Conservation (phyloP, 768 basidiomycete genomes). For the Chalciporus sphaerocephalus region DNA sequence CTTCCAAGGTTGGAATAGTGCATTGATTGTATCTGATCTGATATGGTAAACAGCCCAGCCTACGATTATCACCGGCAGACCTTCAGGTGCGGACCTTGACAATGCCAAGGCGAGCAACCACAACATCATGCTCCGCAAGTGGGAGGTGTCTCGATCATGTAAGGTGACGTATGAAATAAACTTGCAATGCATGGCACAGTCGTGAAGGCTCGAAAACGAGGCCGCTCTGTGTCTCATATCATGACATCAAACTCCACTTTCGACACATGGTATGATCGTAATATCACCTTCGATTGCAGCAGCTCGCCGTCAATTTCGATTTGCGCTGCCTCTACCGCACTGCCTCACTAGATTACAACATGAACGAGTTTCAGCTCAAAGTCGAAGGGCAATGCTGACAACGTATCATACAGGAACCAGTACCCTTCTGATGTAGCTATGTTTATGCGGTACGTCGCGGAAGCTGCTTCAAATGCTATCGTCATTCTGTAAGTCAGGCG, state of each 20-base stretch:
- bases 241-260: conserved; percentile 47
- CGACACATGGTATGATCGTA: conserved; percentile 52
- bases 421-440: conserved; percentile 59
- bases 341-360: conserved; percentile 72
- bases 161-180: conserved; percentile 69
- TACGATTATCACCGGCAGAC: conserved; percentile 39
- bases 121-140: conserved; percentile 58
- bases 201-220: neutral
- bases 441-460: conserved; percentile 52
- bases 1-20: conserved; percentile 57
- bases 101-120: conserved; percentile 33
- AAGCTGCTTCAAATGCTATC: conserved; percentile 53
- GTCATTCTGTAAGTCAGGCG: conserved; percentile 65
- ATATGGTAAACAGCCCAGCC: neutral
- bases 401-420: conserved; percentile 40
- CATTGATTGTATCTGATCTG: conserved; percentile 9
- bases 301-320: conserved; percentile 56
- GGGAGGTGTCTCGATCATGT: conserved; percentile 76
- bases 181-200: neutral
- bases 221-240: conserved; percentile 58
- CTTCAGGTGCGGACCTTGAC: conserved; percentile 51
- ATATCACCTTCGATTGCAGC: conserved; percentile 48
- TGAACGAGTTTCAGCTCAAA: conserved; percentile 38
- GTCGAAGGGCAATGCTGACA: neutral
- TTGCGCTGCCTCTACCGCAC: conserved; percentile 61